Evolutionary conservation across 2,329 filamentous ascomycete genomes (phyloP).

Genomic region (Colletotrichum sp.): DNA sequence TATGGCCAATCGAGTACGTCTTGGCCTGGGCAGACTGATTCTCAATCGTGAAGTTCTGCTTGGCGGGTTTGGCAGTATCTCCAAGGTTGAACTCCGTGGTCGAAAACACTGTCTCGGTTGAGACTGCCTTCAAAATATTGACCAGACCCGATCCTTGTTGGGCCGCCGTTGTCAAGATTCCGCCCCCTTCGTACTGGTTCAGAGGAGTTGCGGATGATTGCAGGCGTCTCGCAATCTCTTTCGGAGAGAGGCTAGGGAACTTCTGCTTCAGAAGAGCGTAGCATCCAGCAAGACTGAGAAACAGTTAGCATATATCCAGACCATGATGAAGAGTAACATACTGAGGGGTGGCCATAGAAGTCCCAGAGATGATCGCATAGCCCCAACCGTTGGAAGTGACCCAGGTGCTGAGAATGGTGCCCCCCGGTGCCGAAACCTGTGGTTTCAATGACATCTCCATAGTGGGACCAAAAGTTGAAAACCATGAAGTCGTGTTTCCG

Average conservation of each 20-base stretch:
- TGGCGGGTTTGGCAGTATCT: background rate
- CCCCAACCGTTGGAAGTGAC: slow-evolving; percentile 12
- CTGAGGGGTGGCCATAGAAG: slow-evolving; percentile 15
- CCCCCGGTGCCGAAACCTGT: slow-evolving; percentile 8
- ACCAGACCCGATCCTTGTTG: slow-evolving; percentile 12
- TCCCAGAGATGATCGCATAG: slow-evolving; percentile 14
- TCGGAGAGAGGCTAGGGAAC: background rate
- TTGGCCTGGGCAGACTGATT: background rate
- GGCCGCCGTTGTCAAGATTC: background rate
- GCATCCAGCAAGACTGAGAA: background rate
- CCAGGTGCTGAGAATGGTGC: slow-evolving; percentile 13
- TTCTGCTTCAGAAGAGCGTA: slow-evolving; percentile 10
- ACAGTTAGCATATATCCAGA: background rate
- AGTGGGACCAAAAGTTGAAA: slow-evolving; percentile 7
- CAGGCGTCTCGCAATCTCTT: background rate
- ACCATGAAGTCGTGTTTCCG: background rate
- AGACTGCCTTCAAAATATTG: background rate
- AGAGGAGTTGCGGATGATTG: slow-evolving; percentile 5
- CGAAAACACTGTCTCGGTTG: background rate
- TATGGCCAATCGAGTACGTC: slow-evolving; percentile 2
- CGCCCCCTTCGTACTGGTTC: background rate
- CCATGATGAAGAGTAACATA: background rate
- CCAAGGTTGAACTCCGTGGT: slow-evolving; percentile 4
- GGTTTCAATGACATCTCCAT: slow-evolving; percentile 16
- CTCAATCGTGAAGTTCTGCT: slow-evolving; percentile 5